A percentile compares a stretch with the other conserved stretches of the same genome.
Evolutionary conservation across 2,329 filamentous ascomycete species (phyloP).

Genomic region (Cytospora leucostoma): DNA sequence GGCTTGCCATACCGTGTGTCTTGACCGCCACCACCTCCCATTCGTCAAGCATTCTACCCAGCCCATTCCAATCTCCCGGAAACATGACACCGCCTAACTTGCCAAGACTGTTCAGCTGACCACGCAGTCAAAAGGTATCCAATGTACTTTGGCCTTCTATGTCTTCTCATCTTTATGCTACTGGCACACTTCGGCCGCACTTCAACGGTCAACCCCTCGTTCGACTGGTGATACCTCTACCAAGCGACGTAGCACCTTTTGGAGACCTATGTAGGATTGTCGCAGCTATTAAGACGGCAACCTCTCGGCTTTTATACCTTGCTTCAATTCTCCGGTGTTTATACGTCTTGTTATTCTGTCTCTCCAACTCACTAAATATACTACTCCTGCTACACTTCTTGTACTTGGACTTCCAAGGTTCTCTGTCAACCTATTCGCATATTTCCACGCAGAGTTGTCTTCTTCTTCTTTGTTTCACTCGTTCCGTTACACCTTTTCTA

Average conservation of each 20-base stretch:
- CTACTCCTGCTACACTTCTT: too few species aligned
- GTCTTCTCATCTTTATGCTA: conserved; percentile 6
- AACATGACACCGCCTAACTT: background rate
- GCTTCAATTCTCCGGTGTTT: too few species aligned
- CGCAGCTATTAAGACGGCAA: too few species aligned
- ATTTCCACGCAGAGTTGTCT: too few species aligned
- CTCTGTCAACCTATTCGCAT: too few species aligned
- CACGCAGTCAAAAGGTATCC: background rate
- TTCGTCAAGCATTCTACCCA: background rate
- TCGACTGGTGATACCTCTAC: background rate
- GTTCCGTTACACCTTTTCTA: too few species aligned
- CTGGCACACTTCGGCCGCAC: conserved; percentile 2
- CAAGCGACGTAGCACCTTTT: background rate
- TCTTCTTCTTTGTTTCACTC: too few species aligned
- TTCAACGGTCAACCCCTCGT: background rate
- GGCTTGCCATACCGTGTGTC: conserved; percentile 1
- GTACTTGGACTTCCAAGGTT: too few species aligned
- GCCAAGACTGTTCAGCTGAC: conserved; percentile 1
- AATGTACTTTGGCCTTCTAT: background rate
- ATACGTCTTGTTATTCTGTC: too few species aligned
- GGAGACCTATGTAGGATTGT: background rate
- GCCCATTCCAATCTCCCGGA: background rate
- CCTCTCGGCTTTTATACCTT: too few species aligned
- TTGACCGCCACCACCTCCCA: background rate
- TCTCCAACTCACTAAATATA: too few species aligned